Evolutionary conservation across 1,284 basidiomycete species (phyloP).

Genomic region (Microbotryum intermedium): DNA sequence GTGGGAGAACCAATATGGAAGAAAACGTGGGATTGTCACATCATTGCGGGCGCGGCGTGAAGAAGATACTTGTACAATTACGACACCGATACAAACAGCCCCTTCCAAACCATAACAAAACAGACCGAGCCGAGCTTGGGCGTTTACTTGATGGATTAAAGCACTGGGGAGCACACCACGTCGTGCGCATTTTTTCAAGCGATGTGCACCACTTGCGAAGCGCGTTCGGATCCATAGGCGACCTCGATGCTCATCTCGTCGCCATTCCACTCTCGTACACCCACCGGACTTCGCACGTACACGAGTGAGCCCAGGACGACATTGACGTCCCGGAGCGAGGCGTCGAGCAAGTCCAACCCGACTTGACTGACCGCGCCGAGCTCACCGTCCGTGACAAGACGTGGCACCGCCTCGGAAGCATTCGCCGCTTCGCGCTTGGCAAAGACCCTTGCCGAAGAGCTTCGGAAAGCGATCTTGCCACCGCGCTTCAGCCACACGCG

Average conservation of each 20-base stretch:
- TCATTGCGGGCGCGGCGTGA: too few species aligned
- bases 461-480: background rate
- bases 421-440: background rate
- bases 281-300: constrained; percentile 7
- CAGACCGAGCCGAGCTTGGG: too few species aligned
- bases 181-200: too few species aligned
- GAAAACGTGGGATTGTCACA: too few species aligned
- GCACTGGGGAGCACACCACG: too few species aligned
- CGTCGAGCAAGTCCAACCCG: background rate
- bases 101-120: too few species aligned
- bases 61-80: too few species aligned
- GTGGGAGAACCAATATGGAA: too few species aligned
- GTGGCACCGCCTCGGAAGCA: too few species aligned
- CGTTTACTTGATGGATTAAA: too few species aligned
- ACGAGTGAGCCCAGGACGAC: background rate
- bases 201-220: too few species aligned
- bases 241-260: constrained; percentile 25
- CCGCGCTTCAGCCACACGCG: constrained; percentile 1
- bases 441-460: background rate
- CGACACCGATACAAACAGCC: too few species aligned
- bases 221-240: constrained; percentile 27
- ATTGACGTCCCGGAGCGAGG: constrained; percentile 17
- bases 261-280: constrained; percentile 23
- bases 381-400: background rate
- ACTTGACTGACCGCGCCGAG: background rate